Evolutionary conservation across 2,329 filamentous ascomycete genomes (phyloP), one percentile per base, ranked within the genome.

Genomic region (Fusarium algeriense): DNA sequence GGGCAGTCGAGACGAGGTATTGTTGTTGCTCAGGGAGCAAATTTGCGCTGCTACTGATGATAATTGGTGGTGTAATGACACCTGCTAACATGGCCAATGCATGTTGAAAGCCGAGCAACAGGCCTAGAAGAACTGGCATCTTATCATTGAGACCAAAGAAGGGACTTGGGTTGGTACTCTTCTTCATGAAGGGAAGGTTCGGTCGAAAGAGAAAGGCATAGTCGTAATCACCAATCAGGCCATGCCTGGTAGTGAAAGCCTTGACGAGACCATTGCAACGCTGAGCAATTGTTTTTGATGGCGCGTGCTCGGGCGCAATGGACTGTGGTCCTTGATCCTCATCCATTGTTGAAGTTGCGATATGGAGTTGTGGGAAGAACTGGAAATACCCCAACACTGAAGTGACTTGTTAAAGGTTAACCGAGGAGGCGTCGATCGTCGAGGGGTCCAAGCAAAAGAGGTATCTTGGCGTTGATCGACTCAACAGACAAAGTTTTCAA

Each of bases 151-250:
- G 88, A n/a, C 93, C 93, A 76, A 95, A 96, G 80, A 97, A 96
- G 1, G 93, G 93, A 35, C 91, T 89, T 40, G 72, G 62, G 70
- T 83, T 81, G 37, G 80, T 79, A 8, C 83, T 76, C 79, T 88
- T 78, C 78, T 88, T 90, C 85, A 96, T 90, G 80, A 97, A 97
- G 0, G 95, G 95, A 26, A 97, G 81, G 73, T 93, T 94, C 3
- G 89, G 93, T 26, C 84, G 89, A 85, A 98, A 97, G 43, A 98
- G 90, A 77, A 94, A 96, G 38, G 80, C 92, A 86, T 98, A 98
- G 85, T 98, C 92, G 81, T 98, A 98, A 75, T 90, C 86, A 69
- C 95, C 95, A 60, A 98, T 81, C 30, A 97, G 86, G 15, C 95
- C 95, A 3, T 94, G 87, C 67, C 85, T 90, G 48, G 87, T 89